Evolutionary conservation across 2,329 filamentous ascomycete species (phyloP), one percentile per base, ranked within the genome.

Genomic region (Fusarium sp.): DNA sequence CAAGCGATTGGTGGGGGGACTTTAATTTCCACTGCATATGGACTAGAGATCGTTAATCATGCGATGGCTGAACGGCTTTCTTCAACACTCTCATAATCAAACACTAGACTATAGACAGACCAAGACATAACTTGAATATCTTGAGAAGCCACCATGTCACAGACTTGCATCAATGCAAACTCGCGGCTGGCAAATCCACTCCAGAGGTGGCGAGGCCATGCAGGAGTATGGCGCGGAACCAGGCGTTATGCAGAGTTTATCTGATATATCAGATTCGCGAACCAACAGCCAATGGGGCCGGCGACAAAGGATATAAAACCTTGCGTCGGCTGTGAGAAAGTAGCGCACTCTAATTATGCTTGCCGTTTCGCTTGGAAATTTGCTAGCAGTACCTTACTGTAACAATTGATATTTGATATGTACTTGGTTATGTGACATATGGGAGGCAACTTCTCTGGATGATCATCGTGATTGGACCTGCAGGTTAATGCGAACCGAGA

Each of bases 261-360:
- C 39, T 44, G 54, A 56, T 56, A 19, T 54, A 43, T 56, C 54
- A 54, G 54, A 54, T 56, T 45, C 30, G 30, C 53, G 38, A 28
- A n/a, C 28, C 19, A 56, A 53, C 28, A 17, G 12, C 7, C 6
- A 30, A 28, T 7, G 2, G 12, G 9, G 15, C 45, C 34, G 6
- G 49, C 15, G 28, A 26, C 12, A 32, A 28, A 24, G 12, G 26
- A 28, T 9, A 28, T 28, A 28, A 11, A 28, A 28, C 11, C 26
- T 11, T 23, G 7, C 4, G 4, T 23, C 23, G 23, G 23, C 7
- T 28, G 26, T 28, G 26, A 28, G 26, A 28, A 28, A 28, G 26
- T 28, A 28, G 26, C 26, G 26, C 26, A 28, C 12, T 28, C 12
- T 28, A 11, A 12, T 6, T 12, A 11, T 28, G 26, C 26, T 28